A percentile compares a stretch with the other conserved stretches of the same genome.
Conservation (phyloP, 306 rosid species). For the Prunus dulcis region DNA sequence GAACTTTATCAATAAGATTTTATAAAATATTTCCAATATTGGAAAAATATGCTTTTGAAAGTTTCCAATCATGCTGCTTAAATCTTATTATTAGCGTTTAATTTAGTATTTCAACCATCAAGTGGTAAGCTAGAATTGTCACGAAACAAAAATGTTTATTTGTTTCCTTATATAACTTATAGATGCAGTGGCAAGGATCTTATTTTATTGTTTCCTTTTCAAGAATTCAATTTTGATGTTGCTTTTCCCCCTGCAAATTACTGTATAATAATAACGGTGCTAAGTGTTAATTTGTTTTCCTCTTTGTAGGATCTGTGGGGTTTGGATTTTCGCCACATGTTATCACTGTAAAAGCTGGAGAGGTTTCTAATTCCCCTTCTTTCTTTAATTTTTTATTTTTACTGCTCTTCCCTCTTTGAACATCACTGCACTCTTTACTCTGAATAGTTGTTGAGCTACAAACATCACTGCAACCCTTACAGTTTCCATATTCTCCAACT, state of each 20-base stretch:
- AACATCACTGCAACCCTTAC: too few species aligned
- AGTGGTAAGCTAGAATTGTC: not conserved
- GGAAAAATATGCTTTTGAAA: not conserved
- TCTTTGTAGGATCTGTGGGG: conserved; percentile 48
- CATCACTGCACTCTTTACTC: not conserved
- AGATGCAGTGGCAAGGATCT: not conserved
- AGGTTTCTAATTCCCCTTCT: conserved; percentile 38
- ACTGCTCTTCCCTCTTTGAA: not conserved
- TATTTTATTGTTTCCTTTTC: not conserved
- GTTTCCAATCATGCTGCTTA: not conserved
- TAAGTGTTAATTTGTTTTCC: not conserved
- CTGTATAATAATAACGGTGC: not conserved
- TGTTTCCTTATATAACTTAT: not conserved
- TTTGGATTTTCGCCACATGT: conserved; percentile 52
- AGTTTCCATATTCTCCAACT: not conserved
- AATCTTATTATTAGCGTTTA: not conserved
- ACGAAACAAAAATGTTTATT: not conserved
- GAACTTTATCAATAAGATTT: not conserved
- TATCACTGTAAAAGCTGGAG: conserved; percentile 69
- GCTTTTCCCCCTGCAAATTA: too few species aligned
- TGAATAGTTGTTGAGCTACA: not conserved
- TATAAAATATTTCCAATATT: not conserved
- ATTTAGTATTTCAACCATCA: not conserved
- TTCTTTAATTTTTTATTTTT: not conserved
- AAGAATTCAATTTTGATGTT: not conserved